Conservation (phyloP, 805 yeast genomes). For the Tetrapisispora arboricola region DNA sequence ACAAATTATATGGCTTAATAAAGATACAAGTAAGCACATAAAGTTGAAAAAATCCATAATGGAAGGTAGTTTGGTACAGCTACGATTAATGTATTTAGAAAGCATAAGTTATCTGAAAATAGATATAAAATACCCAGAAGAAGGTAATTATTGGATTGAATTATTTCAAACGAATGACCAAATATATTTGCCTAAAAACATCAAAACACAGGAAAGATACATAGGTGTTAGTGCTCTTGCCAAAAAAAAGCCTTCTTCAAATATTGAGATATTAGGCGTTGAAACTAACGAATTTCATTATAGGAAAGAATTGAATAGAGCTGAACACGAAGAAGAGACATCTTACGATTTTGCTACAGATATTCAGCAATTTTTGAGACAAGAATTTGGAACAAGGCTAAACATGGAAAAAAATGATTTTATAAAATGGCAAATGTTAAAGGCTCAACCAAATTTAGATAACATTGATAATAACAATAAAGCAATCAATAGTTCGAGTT, state of each 20-base stretch:
- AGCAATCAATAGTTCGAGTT: no score
- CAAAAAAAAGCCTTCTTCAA: conserved; percentile 30
- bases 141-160: conserved; percentile 23
- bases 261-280: conserved; percentile 52
- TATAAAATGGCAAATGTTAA: conserved; percentile 16
- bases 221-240: conserved; percentile 60
- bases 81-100: conserved; percentile 20
- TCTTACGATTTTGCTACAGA: conserved; percentile 17
- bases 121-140: conserved; percentile 19
- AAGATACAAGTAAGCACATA: conserved; percentile 8
- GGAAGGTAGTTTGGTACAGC: conserved; percentile 12
- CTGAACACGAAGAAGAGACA: conserved; percentile 11
- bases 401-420: conserved; percentile 14
- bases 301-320: conserved; percentile 5
- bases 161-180: conserved; percentile 13
- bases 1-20: conserved; percentile 9
- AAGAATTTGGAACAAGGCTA: conserved; percentile 16
- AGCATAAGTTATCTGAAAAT: conserved; percentile 21
- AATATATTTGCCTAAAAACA: conserved; percentile 20
- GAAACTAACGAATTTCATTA: conserved; percentile 41
- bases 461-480: no score
- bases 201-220: conserved; percentile 28
- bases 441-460: conserved; percentile 12
- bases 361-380: conserved; percentile 13
- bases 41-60: conserved; percentile 10